phyloP scores from a whole-genome alignment of 2,329 filamentous ascomycete species.

The Dothistroma septosporum region DNA sequence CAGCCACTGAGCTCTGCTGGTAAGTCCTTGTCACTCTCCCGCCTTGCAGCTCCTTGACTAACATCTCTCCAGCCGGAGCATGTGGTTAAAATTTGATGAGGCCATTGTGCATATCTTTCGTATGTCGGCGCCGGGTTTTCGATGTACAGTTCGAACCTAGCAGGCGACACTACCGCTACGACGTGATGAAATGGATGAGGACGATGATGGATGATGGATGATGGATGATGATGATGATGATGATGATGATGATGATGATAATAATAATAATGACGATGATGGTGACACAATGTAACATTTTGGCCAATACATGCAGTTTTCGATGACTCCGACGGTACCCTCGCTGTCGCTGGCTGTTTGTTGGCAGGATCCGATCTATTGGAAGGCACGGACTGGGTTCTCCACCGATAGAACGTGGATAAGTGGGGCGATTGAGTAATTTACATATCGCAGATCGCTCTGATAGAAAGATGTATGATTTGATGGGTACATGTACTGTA shows the following conservation, averaged over 20 bases:
- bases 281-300: not conserved
- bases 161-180: slow-evolving; percentile 3
- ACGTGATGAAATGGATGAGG: slow-evolving; percentile 2
- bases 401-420: not conserved
- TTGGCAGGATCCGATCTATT: not conserved
- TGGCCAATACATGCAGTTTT: not conserved
- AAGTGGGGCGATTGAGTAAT: not conserved
- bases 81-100: slow-evolving; percentile 6
- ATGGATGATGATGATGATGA: no score
- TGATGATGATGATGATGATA: no score
- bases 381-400: not conserved
- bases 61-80: slow-evolving; percentile 7
- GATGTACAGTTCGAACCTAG: not conserved
- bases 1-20: slow-evolving; percentile 22
- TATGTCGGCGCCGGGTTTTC: not conserved
- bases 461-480: not conserved
- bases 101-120: slow-evolving; percentile 2
- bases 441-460: not conserved
- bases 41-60: slow-evolving; percentile 5
- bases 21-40: slow-evolving; percentile 13
- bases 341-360: slow-evolving; percentile 8
- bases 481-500: not conserved
- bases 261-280: no score
- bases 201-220: no score
- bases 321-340: slow-evolving; percentile 10